These are phyloP conservation scores for Tricholoma terreum DNA, from an alignment of 768 basidiomycete genomes.

Conservation along the genomic window DNA sequence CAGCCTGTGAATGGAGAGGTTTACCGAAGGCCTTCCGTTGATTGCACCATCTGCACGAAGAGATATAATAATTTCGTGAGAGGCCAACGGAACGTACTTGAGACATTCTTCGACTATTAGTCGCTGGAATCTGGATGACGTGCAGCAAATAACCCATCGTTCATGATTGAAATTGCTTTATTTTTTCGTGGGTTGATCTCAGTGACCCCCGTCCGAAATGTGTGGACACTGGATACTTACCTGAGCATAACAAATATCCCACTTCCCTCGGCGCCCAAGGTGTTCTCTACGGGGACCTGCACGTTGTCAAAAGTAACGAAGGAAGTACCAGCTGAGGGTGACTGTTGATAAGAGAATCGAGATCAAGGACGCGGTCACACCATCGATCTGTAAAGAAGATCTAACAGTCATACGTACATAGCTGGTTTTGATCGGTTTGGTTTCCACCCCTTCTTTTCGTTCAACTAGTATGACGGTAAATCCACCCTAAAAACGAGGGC, in stretches of 20 bases:
- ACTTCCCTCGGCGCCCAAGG: conserved; percentile 74
- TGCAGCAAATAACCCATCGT: conserved; percentile 87
- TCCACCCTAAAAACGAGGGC: conserved; percentile 39
- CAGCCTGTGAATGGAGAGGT: conserved; percentile 77
- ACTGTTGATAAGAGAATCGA: conserved; percentile 37
- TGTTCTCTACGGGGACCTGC: conserved; percentile 81
- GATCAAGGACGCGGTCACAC: background rate
- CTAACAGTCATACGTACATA: conserved; percentile 25
- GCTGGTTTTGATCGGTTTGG: conserved; percentile 79
- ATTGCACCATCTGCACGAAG: conserved; percentile 62
- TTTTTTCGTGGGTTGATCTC: conserved; percentile 44
- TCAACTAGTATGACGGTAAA: conserved; percentile 87
- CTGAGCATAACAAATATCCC: conserved; percentile 57
- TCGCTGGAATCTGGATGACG: conserved; percentile 67
- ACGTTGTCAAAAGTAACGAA: conserved; percentile 77
- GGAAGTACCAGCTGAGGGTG: conserved; percentile 78
- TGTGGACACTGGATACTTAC: conserved; percentile 16
- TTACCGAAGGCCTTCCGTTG: conserved; percentile 92
- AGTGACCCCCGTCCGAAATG: background rate
- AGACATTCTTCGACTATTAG: conserved; percentile 47
- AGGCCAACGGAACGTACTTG: conserved; percentile 37
- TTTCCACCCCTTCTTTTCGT: conserved; percentile 77
- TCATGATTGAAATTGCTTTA: conserved; percentile 78
- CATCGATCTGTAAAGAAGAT: background rate
- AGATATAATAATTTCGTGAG: background rate